Conservation (phyloP, 768 basidiomycete genomes). For the Hysterangium stoloniferum region DNA sequence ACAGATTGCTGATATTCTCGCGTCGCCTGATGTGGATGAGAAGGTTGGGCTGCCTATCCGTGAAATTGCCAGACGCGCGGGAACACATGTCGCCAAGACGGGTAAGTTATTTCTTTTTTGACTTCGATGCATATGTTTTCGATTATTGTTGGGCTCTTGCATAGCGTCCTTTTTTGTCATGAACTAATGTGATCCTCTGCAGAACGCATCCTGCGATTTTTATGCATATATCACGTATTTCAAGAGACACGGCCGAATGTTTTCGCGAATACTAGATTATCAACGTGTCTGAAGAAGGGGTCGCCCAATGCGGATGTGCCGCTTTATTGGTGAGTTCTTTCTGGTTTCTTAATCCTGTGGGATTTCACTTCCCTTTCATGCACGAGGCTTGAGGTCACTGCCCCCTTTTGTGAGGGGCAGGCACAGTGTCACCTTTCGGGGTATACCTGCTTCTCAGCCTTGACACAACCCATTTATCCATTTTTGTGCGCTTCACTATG, state of each 20-base stretch:
- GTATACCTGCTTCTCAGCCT: no score
- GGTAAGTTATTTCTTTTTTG: neutral
- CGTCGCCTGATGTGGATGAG: constrained; percentile 2
- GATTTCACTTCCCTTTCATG: no score
- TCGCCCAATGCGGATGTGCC: neutral
- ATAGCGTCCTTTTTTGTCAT: neutral
- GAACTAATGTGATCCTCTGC: neutral
- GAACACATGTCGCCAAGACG: neutral
- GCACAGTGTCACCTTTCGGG: no score
- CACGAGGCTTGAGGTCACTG: no score
- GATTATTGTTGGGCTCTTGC: no score
- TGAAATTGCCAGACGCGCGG: constrained; percentile 1
- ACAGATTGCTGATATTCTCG: constrained; percentile 6
- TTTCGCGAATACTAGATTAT: constrained; percentile 8
- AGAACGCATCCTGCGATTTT: constrained; percentile 3
- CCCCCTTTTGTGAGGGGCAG: no score
- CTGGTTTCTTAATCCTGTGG: neutral
- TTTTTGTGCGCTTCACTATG: neutral
- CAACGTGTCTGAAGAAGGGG: neutral
- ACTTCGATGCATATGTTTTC: neutral
- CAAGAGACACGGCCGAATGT: constrained; percentile 4
- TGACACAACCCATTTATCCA: no score
- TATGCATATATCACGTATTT: constrained; percentile 10
- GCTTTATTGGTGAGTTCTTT: neutral
- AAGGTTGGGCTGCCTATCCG: neutral